Percentiles rank a stretch among this genome's conserved stretches.
These are phyloP conservation scores for Xerocomellus intermedius DNA, from an alignment of 768 basidiomycete species.

Conservation along the genomic window DNA sequence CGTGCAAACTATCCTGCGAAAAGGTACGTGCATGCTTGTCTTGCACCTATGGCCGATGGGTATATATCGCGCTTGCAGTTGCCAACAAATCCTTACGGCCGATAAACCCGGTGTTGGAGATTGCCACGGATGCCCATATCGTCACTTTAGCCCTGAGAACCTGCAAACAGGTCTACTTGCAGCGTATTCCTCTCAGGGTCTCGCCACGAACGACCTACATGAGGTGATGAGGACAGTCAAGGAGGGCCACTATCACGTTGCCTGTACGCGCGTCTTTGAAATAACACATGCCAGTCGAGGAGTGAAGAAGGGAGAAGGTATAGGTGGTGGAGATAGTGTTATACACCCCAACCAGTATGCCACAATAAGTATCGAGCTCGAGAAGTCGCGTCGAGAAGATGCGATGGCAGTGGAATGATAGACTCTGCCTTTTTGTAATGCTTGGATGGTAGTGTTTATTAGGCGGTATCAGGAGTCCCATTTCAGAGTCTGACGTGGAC, in stretches of 20 bases:
- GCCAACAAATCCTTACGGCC: slow-evolving; percentile 77
- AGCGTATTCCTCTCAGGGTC: slow-evolving; percentile 60
- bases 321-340: slow-evolving; percentile 83
- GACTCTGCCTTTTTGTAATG: neutral
- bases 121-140: slow-evolving; percentile 89
- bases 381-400: slow-evolving; percentile 43
- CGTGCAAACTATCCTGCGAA: slow-evolving; percentile 93
- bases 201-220: slow-evolving; percentile 66
- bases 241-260: slow-evolving; percentile 84
- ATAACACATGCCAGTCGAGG: slow-evolving; percentile 73
- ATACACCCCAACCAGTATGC: slow-evolving; percentile 94
- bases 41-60: neutral
- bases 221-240: slow-evolving; percentile 84
- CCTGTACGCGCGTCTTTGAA: slow-evolving; percentile 96
- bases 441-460: neutral
- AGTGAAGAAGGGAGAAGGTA: slow-evolving; percentile 86
- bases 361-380: slow-evolving; percentile 67
- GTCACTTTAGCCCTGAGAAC: slow-evolving; percentile 83
- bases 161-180: slow-evolving; percentile 74
- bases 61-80: slow-evolving; percentile 49
- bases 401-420: slow-evolving; percentile 42
- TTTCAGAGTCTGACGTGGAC: slow-evolving; percentile 3
- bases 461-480: slow-evolving; percentile 23
- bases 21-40: slow-evolving; percentile 48
- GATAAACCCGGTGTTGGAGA: slow-evolving; percentile 67